These are phyloP conservation scores for Xylariales sp. DNA, from an alignment of 2,329 filamentous ascomycete genomes.

Conservation along the genomic window DNA sequence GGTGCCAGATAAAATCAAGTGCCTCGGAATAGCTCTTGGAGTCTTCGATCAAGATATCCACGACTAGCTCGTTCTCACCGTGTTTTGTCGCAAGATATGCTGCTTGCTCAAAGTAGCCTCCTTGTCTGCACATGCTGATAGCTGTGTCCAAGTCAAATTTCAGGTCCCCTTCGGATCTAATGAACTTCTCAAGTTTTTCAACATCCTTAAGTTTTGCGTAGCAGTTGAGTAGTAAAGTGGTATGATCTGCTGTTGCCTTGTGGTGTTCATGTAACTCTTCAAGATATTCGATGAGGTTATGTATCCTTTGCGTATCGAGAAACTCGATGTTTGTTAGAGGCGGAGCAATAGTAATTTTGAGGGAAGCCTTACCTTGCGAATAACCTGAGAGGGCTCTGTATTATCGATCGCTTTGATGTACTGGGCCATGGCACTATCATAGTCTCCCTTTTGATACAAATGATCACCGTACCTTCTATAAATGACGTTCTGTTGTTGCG, in stretches of 20 bases:
- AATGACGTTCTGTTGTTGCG: constrained; percentile 86
- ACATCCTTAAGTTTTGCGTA: constrained; percentile 99
- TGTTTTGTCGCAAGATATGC: constrained; percentile 96
- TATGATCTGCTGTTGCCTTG: constrained; percentile 94
- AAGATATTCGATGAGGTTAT: constrained; percentile 96
- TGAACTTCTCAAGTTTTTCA: constrained; percentile 94
- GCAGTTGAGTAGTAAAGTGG: constrained; percentile 92
- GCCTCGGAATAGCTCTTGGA: constrained; percentile 91
- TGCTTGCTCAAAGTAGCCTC: constrained; percentile 95
- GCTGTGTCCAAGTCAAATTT: constrained; percentile 98
- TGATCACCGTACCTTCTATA: constrained; percentile 95
- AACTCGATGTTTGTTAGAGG: constrained; percentile 66
- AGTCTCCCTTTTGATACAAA: constrained; percentile 93
- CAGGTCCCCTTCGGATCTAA: constrained; percentile 92
- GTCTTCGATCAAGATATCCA: constrained; percentile 96
- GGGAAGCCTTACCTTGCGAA: constrained; percentile 76
- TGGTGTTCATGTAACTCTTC: constrained; percentile 96
- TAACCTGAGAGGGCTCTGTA: constrained; percentile 95
- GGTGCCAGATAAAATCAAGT: constrained; percentile 88
- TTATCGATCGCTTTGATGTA: constrained; percentile 96
- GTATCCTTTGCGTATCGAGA: constrained; percentile 95
- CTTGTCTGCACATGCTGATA: constrained; percentile 96
- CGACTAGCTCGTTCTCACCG: constrained; percentile 90
- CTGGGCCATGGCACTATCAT: constrained; percentile 98
- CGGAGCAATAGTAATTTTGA: neutral